phyloP scores from a whole-genome alignment of 352 stramenopile species.

The Phytopythium litorale region DNA sequence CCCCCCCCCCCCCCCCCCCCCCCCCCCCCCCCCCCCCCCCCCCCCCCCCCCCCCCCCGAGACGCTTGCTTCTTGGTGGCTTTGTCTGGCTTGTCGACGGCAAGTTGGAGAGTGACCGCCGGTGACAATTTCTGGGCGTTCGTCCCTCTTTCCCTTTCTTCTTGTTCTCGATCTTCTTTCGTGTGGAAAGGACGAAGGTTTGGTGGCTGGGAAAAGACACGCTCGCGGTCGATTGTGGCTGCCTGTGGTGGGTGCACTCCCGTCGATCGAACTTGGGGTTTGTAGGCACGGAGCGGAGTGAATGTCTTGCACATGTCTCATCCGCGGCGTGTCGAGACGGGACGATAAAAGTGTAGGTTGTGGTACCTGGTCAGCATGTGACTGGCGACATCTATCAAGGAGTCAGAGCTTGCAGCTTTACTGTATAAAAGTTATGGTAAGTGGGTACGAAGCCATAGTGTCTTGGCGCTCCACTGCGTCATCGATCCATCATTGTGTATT shows the following conservation, averaged over 20 bases:
- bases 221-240: neutral
- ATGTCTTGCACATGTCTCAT: slow-evolving; percentile 1
- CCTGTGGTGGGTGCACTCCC: neutral
- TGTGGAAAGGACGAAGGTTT: neutral
- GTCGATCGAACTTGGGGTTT: neutral
- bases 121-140: too few relatives aligned
- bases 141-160: neutral
- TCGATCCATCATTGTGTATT: neutral
- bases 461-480: neutral
- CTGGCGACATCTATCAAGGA: neutral
- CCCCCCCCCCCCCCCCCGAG: too few relatives aligned
- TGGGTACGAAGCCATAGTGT: too few relatives aligned
- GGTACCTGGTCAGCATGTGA: neutral
- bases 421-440: too few relatives aligned
- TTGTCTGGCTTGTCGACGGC: neutral
- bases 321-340: neutral
- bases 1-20: too few relatives aligned
- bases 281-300: neutral
- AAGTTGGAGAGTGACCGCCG: neutral
- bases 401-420: neutral
- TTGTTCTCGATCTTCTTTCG: slow-evolving; percentile 1
- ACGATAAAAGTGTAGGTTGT: slow-evolving; percentile 6
- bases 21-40: too few relatives aligned
- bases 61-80: neutral
- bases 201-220: slow-evolving; percentile 1